Percentiles rank a stretch among this genome's conserved stretches.
phyloP scores from a whole-genome alignment of 2,329 filamentous ascomycete species.

The Magnaporthiopsis rhizophila region DNA sequence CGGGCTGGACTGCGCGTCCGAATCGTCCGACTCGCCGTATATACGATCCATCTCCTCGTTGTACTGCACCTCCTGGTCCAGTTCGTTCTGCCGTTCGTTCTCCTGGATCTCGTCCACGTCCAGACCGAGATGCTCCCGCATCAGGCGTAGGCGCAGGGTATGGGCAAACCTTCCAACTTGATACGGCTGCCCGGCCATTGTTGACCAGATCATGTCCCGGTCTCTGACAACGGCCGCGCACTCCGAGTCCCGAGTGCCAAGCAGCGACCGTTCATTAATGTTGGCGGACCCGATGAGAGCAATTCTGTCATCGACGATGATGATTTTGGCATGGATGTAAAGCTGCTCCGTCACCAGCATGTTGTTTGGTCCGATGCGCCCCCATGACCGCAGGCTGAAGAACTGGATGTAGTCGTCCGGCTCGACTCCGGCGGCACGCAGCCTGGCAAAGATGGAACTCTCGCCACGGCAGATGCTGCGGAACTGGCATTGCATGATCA shows the following conservation, averaged over 20 bases:
- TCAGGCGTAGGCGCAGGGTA: conserved; percentile 82
- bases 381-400: conserved; percentile 88
- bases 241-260: conserved; percentile 87
- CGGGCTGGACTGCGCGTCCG: neutral
- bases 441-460: conserved; percentile 80
- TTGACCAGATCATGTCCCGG: conserved; percentile 84
- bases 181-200: conserved; percentile 85
- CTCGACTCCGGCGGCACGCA: conserved; percentile 73
- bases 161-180: conserved; percentile 88
- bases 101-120: conserved; percentile 89
- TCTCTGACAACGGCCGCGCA: conserved; percentile 85
- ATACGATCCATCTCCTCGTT: conserved; percentile 55
- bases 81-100: conserved; percentile 62
- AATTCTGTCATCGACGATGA: conserved; percentile 88
- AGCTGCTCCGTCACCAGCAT: conserved; percentile 88
- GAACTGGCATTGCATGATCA: conserved; percentile 97
- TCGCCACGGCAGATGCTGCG: conserved; percentile 92
- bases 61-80: conserved; percentile 46
- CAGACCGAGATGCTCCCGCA: conserved; percentile 94
- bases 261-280: conserved; percentile 95
- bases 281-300: conserved; percentile 96
- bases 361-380: conserved; percentile 75
- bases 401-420: conserved; percentile 95
- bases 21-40: conserved; percentile 35
- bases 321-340: conserved; percentile 96